Percentiles rank a stretch among this genome's conserved stretches.
These are phyloP conservation scores for Aspergillus incahuasiensis DNA, from an alignment of 495 filamentous ascomycete genomes.

Conservation along the genomic window DNA sequence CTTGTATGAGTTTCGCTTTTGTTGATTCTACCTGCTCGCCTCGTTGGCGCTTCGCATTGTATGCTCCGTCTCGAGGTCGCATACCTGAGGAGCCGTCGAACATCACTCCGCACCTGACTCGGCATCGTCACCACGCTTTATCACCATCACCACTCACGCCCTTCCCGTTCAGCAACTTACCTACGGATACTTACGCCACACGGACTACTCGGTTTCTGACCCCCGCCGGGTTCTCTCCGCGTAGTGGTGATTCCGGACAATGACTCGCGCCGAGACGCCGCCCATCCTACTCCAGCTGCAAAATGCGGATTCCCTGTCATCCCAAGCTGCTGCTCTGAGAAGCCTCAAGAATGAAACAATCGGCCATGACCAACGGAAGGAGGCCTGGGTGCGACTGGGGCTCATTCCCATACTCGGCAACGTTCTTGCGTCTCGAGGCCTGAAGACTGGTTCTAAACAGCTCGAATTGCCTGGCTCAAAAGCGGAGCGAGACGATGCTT, in stretches of 20 bases:
- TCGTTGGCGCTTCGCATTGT: background rate
- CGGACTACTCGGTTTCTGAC: background rate
- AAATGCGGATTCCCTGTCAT: conserved; percentile 52
- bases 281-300: conserved; percentile 60
- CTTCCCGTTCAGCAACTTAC: no score
- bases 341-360: conserved; percentile 83
- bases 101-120: conserved; percentile 1
- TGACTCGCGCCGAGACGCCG: conserved; percentile 46
- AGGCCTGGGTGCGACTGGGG: conserved; percentile 64
- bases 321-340: conserved; percentile 62
- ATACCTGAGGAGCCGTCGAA: no score
- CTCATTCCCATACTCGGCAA: conserved; percentile 63
- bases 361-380: conserved; percentile 84
- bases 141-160: background rate
- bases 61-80: background rate
- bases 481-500: conserved; percentile 57
- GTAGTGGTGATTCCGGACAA: conserved; percentile 37
- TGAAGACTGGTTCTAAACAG: conserved; percentile 28
- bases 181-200: no score
- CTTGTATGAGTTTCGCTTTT: background rate
- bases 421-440: conserved; percentile 45
- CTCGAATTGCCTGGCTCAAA: conserved; percentile 16
- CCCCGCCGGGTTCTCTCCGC: conserved; percentile 14
- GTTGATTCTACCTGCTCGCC: background rate
- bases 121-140: background rate